phyloP scores from a whole-genome alignment of 129 eudicot genomes.

The Centrapalus pauciflorus region DNA sequence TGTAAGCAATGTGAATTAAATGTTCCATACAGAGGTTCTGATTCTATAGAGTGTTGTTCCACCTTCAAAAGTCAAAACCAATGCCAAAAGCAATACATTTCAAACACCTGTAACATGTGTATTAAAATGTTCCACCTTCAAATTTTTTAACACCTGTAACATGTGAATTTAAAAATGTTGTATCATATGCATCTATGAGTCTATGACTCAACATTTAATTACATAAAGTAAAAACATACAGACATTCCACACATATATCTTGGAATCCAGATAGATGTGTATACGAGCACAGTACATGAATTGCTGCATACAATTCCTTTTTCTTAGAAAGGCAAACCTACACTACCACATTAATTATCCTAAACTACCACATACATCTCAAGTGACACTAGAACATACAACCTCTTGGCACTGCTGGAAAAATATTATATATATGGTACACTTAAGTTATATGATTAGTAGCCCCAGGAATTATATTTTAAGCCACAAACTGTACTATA shows the following conservation, averaged over 20 bases:
- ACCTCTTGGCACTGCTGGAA: too few species aligned
- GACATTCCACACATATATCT: not conserved
- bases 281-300: not conserved
- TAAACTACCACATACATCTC: too few species aligned
- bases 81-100: too few species aligned
- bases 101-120: not conserved
- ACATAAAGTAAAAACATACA: not conserved
- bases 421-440: not conserved
- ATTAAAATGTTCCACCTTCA: not conserved
- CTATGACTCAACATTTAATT: not conserved
- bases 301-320: not conserved
- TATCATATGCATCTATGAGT: not conserved
- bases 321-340: too few species aligned
- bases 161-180: not conserved
- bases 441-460: not conserved
- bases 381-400: too few species aligned
- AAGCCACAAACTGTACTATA: conserved; percentile 11
- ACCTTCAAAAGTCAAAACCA: too few species aligned
- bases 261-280: not conserved
- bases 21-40: too few species aligned
- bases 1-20: too few species aligned
- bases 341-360: too few species aligned
- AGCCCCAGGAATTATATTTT: not conserved
- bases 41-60: too few species aligned
- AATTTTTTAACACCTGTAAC: not conserved